Conservation (phyloP, 2,329 filamentous ascomycete species). For the Phialophora chinensis region DNA sequence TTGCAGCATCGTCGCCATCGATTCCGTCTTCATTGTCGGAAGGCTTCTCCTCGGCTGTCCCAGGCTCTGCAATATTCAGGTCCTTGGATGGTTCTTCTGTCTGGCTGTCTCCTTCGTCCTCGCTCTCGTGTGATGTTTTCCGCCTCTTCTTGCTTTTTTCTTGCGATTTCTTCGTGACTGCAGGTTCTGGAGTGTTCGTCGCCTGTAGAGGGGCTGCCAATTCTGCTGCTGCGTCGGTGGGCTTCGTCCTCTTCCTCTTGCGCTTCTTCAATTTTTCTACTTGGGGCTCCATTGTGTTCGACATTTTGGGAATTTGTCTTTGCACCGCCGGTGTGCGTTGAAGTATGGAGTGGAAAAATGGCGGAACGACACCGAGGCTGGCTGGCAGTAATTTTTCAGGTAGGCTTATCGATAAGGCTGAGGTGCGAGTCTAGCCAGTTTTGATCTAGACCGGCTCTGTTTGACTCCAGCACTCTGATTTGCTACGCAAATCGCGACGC, state of each 20-base stretch:
- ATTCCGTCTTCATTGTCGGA: slow-evolving; percentile 44
- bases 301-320: not conserved
- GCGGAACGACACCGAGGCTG: not conserved
- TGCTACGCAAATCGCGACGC: not conserved
- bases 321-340: not conserved
- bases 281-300: slow-evolving; percentile 25
- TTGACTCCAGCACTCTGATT: not conserved
- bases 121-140: slow-evolving; percentile 44
- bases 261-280: slow-evolving; percentile 48
- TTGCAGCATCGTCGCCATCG: slow-evolving; percentile 48
- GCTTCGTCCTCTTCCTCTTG: slow-evolving; percentile 52
- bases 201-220: slow-evolving; percentile 14
- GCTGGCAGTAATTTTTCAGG: slow-evolving; percentile 11
- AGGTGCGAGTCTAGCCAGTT: not conserved
- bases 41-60: not conserved
- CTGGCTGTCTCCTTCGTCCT: slow-evolving; percentile 27
- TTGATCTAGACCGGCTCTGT: not conserved
- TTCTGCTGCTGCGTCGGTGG: slow-evolving; percentile 38
- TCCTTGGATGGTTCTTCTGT: slow-evolving; percentile 19
- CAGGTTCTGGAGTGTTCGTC: slow-evolving; percentile 21
- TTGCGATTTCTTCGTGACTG: slow-evolving; percentile 29
- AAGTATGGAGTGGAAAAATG: not conserved
- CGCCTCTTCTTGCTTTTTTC: slow-evolving; percentile 47
- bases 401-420: slow-evolving; percentile 16
- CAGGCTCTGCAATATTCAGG: slow-evolving; percentile 29